Evolutionary conservation across 805 yeast genomes (phyloP).

Genomic region (Candida patagonica): DNA sequence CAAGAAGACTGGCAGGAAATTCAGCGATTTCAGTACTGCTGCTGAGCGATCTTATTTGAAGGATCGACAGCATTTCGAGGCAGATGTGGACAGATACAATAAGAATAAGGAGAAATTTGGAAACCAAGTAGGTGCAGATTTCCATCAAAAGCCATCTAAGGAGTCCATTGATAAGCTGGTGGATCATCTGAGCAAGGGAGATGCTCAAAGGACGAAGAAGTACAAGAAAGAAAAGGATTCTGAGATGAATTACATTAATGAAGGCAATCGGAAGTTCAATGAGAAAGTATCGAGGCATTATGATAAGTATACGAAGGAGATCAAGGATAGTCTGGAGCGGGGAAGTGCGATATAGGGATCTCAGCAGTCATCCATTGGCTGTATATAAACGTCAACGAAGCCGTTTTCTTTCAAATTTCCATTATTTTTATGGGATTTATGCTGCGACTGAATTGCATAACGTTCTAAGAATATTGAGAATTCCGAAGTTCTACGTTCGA

Average conservation of each 20-base stretch:
- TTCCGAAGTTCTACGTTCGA: no score
- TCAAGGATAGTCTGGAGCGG: constrained; percentile 29
- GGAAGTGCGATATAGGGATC: constrained; percentile 25
- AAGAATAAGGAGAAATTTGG: constrained; percentile 23
- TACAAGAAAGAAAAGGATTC: constrained; percentile 26
- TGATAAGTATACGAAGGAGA: constrained; percentile 32
- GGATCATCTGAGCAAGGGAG: constrained; percentile 23
- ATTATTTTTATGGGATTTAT: no score
- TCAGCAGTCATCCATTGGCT: background rate
- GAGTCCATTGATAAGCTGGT: constrained; percentile 26
- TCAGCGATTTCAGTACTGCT: constrained; percentile 38
- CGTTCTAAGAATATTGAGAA: no score
- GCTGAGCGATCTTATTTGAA: constrained; percentile 56
- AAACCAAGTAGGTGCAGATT: constrained; percentile 13
- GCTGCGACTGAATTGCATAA: no score
- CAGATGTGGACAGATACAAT: constrained; percentile 36
- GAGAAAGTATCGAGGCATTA: constrained; percentile 55
- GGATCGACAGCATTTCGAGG: constrained; percentile 33
- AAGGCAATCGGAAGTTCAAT: constrained; percentile 66
- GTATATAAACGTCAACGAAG: background rate
- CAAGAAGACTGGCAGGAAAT: constrained; percentile 21
- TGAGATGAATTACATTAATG: constrained; percentile 43
- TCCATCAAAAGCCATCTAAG: constrained; percentile 30
- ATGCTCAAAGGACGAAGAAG: constrained; percentile 32
- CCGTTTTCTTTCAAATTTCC: background rate